These are phyloP conservation scores for Chenopodium quinoa DNA, from an alignment of 148 eudicot genomes.

Conservation along the genomic window DNA sequence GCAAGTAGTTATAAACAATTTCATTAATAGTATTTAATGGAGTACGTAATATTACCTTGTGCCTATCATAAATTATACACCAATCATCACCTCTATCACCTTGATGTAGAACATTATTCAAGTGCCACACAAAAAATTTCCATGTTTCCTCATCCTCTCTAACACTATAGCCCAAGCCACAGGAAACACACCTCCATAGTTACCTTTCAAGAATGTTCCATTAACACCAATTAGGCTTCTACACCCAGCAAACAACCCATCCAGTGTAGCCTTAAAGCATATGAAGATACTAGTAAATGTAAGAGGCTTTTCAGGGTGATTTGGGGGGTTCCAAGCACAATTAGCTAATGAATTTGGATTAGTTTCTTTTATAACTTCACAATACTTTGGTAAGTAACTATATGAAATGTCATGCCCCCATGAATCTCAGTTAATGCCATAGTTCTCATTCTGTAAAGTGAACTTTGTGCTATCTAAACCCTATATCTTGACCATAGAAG, in stretches of 20 bases:
- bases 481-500: neutral
- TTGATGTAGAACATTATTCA: neutral
- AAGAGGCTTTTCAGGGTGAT: neutral
- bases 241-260: neutral
- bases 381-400: neutral
- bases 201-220: neutral
- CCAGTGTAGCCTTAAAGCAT: neutral
- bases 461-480: neutral
- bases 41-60: neutral
- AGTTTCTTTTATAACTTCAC: neutral
- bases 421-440: neutral
- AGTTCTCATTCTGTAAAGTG: neutral
- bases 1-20: too few relatives aligned
- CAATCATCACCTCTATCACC: neutral
- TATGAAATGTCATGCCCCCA: slow-evolving; percentile 8
- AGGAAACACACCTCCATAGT: neutral
- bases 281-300: neutral
- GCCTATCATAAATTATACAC: neutral
- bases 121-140: neutral
- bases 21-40: too few relatives aligned
- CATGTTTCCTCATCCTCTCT: neutral
- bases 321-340: neutral
- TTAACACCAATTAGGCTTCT: neutral
- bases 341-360: neutral
- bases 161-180: neutral